Base-by-base conservation (phyloP, 345 rosid genomes). In the Eucalyptus polybractea region DNA sequence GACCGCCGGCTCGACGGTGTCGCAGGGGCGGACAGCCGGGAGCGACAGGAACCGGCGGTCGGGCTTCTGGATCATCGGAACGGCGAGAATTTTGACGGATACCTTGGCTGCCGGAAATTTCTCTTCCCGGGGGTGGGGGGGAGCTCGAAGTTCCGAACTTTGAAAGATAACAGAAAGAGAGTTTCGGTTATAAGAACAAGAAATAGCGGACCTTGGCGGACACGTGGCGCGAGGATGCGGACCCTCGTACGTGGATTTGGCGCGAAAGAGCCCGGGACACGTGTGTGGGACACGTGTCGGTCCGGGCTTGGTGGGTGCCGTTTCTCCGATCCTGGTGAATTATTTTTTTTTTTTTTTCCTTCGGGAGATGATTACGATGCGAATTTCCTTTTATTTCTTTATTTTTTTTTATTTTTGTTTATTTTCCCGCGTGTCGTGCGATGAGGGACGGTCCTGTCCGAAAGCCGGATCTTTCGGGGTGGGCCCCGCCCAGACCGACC, bases 11-110 rank as follows among this genome's bases (percentile, higher is more conserved):
- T 97, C 93, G 87, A 95, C 89, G 27, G 92, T 89, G 58, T 93
- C 94, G 88, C 95, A 95, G 44, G 99, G 99, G 33, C 91, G 95
- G 29, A 97, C 98, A 2, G 98, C 97, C 90, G 98, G 98, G 86
- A 91, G 94, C 6, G 94, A 91, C 65, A 97, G 89, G 85, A 96
- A 88, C 93, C 97, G 97, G 91, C 98, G 98, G 80, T 90, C 62
- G 80, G 51, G 89, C 33, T 54, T 94, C 29, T 90, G 90, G 53
- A 94, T 92, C 97, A 94, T 92, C 65, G 85, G 13, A n/a, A 45
- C 27, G 24, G 86, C 88, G 2, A 60, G 51, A 10, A 37, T 56
- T 19, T 53, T 56, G 13, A 54, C 33, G 62, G 54, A 88, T 88
- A 49, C 22, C 27, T 60, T 17, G 58, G 58, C 58, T 21, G 24